Conservation (phyloP, 805 yeast genomes). For the Wickerhamomyces alni region DNA sequence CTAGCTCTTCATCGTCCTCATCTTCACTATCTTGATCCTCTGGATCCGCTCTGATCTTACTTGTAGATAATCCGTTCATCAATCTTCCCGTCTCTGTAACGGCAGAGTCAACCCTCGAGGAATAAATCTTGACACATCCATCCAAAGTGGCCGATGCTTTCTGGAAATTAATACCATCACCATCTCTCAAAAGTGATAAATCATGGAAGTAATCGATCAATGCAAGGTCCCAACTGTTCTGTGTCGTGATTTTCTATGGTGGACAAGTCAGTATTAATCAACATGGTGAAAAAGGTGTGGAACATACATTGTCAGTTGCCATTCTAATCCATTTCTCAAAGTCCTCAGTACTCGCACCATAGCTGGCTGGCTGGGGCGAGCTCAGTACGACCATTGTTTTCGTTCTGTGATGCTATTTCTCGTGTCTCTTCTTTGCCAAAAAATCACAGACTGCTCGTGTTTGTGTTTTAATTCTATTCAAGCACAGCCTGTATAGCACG, state of each 20-base stretch:
- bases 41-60: conserved; percentile 18
- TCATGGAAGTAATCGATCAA: conserved; percentile 90
- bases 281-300: too few species aligned
- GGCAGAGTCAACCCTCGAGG: conserved; percentile 86
- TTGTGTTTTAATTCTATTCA: too few species aligned
- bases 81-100: conserved; percentile 86
- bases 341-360: conserved; percentile 11
- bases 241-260: conserved; percentile 62
- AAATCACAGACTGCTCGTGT: too few species aligned
- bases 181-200: conserved; percentile 66
- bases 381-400: background rate
- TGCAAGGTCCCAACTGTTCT: conserved; percentile 87
- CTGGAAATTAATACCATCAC: conserved; percentile 76
- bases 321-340: conserved; percentile 79
- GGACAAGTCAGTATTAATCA: background rate
- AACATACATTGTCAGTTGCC: conserved; percentile 57
- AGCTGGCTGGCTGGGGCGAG: background rate
- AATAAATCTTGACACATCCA: conserved; percentile 90
- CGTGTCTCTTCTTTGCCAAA: too few species aligned
- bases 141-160: conserved; percentile 88
- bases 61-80: conserved; percentile 64
- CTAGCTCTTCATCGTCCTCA: conserved; percentile 16
- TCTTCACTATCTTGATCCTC: conserved; percentile 17
- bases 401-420: too few species aligned
- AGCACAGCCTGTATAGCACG: too few species aligned